Percentiles rank a stretch among this genome's conserved stretches.
These are phyloP conservation scores for Trypanosoma conorhini DNA, from an alignment of 208 protist genomes.

Conservation along the genomic window DNA sequence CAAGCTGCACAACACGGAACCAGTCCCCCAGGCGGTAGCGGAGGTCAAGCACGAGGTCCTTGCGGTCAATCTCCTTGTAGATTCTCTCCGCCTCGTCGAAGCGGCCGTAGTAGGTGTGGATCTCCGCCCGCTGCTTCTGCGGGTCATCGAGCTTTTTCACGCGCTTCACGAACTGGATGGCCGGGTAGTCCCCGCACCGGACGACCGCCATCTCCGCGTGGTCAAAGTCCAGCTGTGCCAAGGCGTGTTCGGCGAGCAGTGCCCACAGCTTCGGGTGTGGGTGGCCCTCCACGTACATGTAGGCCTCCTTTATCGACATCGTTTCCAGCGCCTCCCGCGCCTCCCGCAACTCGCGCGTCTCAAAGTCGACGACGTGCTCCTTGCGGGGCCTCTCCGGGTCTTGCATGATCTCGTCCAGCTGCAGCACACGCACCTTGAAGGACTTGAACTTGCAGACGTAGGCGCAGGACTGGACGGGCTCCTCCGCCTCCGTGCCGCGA, in stretches of 20 bases:
- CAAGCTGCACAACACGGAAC: slow-evolving; percentile 93
- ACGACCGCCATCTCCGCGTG: slow-evolving; percentile 95
- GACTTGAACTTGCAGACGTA: slow-evolving; percentile 94
- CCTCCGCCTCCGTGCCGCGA: slow-evolving; percentile 84
- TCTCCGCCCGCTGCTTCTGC: slow-evolving; percentile 95
- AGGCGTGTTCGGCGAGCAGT: slow-evolving; percentile 93
- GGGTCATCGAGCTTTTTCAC: slow-evolving; percentile 90
- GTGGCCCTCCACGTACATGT: slow-evolving; percentile 92
- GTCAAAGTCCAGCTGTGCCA: slow-evolving; percentile 86
- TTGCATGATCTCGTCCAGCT: slow-evolving; percentile 95
- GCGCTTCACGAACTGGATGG: slow-evolving; percentile 97
- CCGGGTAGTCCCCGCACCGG: slow-evolving; percentile 93
- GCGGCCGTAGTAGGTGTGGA: slow-evolving; percentile 94
- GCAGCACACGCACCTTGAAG: slow-evolving; percentile 86
- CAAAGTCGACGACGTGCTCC: slow-evolving; percentile 88
- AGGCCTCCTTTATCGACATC: slow-evolving; percentile 85
- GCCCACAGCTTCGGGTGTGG: slow-evolving; percentile 90
- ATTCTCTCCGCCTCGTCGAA: slow-evolving; percentile 97
- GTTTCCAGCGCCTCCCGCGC: slow-evolving; percentile 68
- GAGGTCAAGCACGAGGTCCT: slow-evolving; percentile 95
- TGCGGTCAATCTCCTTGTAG: slow-evolving; percentile 96
- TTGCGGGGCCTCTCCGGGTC: slow-evolving; percentile 89
- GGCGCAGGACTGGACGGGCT: slow-evolving; percentile 84
- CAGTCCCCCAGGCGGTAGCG: slow-evolving; percentile 94
- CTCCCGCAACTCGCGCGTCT: slow-evolving; percentile 90